These are phyloP conservation scores for Casuarina equisetifolia DNA, from an alignment of 306 rosid species.

Conservation along the genomic window DNA sequence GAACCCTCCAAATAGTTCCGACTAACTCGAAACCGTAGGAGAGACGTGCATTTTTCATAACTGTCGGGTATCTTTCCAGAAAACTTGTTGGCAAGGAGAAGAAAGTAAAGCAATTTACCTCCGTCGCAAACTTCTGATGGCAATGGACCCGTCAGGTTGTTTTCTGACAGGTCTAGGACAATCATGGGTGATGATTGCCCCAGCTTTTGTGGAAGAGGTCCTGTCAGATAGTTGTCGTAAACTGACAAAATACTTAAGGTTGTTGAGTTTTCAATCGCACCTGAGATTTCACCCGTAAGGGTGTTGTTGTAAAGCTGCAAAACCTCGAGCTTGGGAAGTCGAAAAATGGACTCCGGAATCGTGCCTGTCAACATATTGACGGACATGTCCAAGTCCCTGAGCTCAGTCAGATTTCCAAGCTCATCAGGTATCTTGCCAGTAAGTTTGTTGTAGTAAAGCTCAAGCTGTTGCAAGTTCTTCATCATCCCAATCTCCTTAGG, in stretches of 20 bases:
- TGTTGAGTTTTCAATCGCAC: conserved; percentile 61
- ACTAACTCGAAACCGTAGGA: conserved; percentile 81
- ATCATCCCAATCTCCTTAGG: conserved; percentile 65
- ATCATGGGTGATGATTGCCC: conserved; percentile 67
- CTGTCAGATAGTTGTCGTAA: conserved; percentile 64
- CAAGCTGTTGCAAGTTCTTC: conserved; percentile 60
- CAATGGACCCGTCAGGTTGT: conserved; percentile 63
- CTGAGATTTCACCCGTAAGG: conserved; percentile 72
- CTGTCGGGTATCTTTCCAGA: conserved; percentile 72
- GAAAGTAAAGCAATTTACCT: conserved; percentile 69
- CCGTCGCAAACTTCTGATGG: conserved; percentile 71
- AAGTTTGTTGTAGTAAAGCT: conserved; percentile 81
- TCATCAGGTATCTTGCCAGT: conserved; percentile 70
- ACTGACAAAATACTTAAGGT: conserved; percentile 66
- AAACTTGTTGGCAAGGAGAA: conserved; percentile 64
- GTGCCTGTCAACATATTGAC: conserved; percentile 71
- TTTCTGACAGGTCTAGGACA: conserved; percentile 86
- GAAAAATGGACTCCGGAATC: conserved; percentile 66
- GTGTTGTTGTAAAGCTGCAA: conserved; percentile 90
- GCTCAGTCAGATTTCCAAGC: conserved; percentile 74
- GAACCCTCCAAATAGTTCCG: conserved; percentile 63
- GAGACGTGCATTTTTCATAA: conserved; percentile 55
- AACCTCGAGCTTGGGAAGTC: conserved; percentile 73
- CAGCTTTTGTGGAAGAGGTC: conserved; percentile 68
- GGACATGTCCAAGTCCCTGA: conserved; percentile 79